Base-by-base conservation (phyloP, 805 yeast species). In the Huiozyma sinensis region DNA sequence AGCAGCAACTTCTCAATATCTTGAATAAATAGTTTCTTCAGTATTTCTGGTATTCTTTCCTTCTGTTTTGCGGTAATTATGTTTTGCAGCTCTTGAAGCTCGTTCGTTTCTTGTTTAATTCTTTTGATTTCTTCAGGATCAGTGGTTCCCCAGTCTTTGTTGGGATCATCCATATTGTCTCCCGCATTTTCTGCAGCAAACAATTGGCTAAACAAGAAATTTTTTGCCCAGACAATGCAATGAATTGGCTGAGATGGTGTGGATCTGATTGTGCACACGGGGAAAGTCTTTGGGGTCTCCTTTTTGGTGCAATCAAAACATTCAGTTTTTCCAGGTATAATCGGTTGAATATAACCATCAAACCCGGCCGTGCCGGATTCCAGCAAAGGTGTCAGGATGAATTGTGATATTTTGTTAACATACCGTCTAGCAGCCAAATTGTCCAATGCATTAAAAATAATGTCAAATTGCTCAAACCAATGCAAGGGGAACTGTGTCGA, bases 181-280 rank as follows among this genome's bases (percentile, higher is more conserved):
- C 67, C 70, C 6, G 62, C 69, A 6, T 52, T 59, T 28, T 70
- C 72, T 39, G 40, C 54, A 17, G 78, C 79, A 59, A 88, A 90
- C 33, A 92, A 67, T 56, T 87, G 94, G 27, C 76, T 72, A 58
- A 92, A 88, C 42, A 92, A 65, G 57, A 86, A 94, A 53, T 83
- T 86, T 59, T 92, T 92, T 7, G 97, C 95, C 99, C 99, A 92
- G 1, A 94, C 95, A 28, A 92, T 81, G 61, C 96, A 88, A 58
- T 92, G 99, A 6, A 92, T 81, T 0, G 97, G 97, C 57, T 84
- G 88, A 0, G 95, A 85, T 0, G 99, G 99, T 0, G 98, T 92
- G 6, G 96, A 86, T 50, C 99, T 72, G 46, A 92, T 92, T 0
- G 98, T 92, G 61, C 99, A 92, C 1, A 92, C 96, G 0, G 99